phyloP scores from a whole-genome alignment of 179 eudicot genomes.

The Corrigiola litoralis region DNA sequence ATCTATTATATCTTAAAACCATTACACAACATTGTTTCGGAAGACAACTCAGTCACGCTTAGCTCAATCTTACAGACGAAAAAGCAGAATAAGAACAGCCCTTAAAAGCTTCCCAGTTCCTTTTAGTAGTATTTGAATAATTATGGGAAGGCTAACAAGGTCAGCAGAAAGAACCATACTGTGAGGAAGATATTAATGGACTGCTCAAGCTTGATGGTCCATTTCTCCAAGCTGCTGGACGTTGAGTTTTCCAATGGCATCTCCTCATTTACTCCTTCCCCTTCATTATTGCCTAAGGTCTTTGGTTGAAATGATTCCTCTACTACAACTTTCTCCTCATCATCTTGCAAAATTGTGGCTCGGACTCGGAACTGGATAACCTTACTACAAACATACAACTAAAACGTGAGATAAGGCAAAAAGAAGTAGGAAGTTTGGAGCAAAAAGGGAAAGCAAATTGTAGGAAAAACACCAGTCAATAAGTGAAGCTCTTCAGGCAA shows the following conservation, averaged over 20 bases:
- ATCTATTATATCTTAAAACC: not conserved
- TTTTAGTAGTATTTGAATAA: not conserved
- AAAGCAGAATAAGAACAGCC: too few species aligned
- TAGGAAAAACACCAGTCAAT: not conserved
- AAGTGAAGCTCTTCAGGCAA: too few species aligned
- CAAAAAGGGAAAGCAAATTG: too few species aligned
- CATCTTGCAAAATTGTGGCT: conserved; percentile 72
- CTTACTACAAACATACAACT: conserved; percentile 29
- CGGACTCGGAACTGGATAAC: conserved; percentile 32
- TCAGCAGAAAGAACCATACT: conserved; percentile 29
- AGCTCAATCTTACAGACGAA: too few species aligned
- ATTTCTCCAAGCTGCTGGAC: conserved; percentile 40
- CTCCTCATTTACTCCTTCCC: conserved; percentile 26
- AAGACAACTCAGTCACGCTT: not conserved
- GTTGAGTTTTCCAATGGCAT: conserved; percentile 29
- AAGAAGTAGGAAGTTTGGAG: not conserved
- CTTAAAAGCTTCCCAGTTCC: too few species aligned
- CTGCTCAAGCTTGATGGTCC: conserved; percentile 75
- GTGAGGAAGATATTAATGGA: conserved; percentile 81
- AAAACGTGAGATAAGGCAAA: not conserved
- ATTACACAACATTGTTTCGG: too few species aligned
- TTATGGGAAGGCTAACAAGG: not conserved
- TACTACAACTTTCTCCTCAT: conserved; percentile 66
- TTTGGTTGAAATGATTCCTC: conserved; percentile 59
- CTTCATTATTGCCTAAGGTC: conserved; percentile 29